Conservation (phyloP, 495 filamentous ascomycete species). For the Haplographium delicatum region DNA sequence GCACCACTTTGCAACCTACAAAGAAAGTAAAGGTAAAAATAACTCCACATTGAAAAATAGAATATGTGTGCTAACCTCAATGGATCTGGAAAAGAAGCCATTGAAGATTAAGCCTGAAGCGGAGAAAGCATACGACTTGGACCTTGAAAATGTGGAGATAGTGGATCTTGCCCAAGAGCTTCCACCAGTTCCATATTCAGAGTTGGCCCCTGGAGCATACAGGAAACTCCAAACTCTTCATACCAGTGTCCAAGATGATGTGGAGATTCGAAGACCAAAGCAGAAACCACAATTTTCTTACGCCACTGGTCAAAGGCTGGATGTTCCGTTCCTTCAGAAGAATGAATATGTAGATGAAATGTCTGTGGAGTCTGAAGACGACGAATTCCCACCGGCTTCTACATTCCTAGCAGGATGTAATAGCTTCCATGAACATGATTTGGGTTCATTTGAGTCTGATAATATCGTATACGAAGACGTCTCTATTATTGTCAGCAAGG, state of each 20-base stretch:
- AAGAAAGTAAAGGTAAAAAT: neutral
- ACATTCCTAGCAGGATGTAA: constrained; percentile 21
- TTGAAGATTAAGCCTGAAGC: constrained; percentile 1
- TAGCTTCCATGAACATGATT: neutral
- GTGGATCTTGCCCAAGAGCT: constrained; percentile 30
- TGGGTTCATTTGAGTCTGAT: neutral
- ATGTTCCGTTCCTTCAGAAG: constrained; percentile 10
- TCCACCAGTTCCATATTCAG: constrained; percentile 19
- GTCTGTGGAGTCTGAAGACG: constrained; percentile 19
- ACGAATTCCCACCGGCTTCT: constrained; percentile 40
- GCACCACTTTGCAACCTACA: too few relatives aligned
- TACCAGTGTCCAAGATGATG: constrained; percentile 10
- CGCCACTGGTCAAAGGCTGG: constrained; percentile 18
- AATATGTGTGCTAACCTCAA: too few relatives aligned
- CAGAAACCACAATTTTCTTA: constrained; percentile 32
- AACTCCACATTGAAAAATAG: neutral
- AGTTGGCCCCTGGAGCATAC: constrained; percentile 26
- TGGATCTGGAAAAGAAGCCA: neutral
- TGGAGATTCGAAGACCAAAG: constrained; percentile 21
- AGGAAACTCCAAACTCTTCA: constrained; percentile 33
- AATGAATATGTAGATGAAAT: neutral
- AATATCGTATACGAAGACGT: neutral
- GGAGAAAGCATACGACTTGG: constrained; percentile 1
- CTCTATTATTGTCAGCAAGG: too few relatives aligned
- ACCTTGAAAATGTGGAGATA: constrained; percentile 28